Base-by-base conservation (phyloP, 495 filamentous ascomycete genomes). In the Hyaloscypha finlandica region DNA sequence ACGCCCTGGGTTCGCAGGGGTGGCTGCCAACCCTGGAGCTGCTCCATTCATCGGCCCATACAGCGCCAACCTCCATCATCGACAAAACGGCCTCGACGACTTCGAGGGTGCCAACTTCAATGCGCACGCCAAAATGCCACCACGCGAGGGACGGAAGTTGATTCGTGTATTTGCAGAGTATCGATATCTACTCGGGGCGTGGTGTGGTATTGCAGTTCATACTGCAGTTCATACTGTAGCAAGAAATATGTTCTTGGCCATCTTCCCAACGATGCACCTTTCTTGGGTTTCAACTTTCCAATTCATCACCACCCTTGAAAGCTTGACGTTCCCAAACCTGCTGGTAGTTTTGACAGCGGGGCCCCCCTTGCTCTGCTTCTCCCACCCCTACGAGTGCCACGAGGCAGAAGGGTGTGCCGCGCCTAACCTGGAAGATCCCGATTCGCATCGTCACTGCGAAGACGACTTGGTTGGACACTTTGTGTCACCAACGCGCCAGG, bases 1-100 rank as follows among this genome's bases (percentile, higher is more conserved):
- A 66, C 30, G 56, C 37, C 57, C 56, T 66, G 64, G 64, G 56
- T 60, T 31, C 35, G 32, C 56, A 37, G 56, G 29, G 59, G n/a
- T 29, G 11, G 59, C 20, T n/a, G 33, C 53, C 14, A 4, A 39
- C n/a, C 20, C 59, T 42, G 20, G 37, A 61, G 29, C 56, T 48
- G 20, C 20, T 45, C 56, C 3, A 20, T 29, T 14, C 48, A 6
- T 29, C 35, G 59, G 14, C 37, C 5, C 37, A 61, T 61, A 6
- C 8, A 59, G 55, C 30, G 35, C 3, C 42, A 19, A 48, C 42
- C 42, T 48, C 42, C 16, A 8, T 12, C 35, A 48, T 48, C 1
- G 11, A 48, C 42, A 48, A 3, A 14, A 48, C 42, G 4, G 11
- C 16, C 42, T 48, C 14, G 9, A 48, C 42, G 42, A 1, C 42